phyloP scores from a whole-genome alignment of 352 stramenopile genomes.

The Pythium dissotocum region DNA sequence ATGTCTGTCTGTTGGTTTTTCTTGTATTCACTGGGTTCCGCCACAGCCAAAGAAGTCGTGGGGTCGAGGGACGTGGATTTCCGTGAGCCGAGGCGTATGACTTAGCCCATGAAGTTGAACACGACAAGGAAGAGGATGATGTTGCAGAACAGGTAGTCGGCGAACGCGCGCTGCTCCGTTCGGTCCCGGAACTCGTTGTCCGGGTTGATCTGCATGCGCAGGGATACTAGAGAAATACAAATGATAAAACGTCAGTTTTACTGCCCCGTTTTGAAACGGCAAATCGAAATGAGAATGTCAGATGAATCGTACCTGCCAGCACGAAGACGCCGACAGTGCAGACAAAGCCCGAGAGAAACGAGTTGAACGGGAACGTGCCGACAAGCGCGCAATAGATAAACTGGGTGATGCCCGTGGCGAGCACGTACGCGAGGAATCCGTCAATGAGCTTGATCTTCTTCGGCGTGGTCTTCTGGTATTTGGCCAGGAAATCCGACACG shows the following conservation, averaged over 20 bases:
- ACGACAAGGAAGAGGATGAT: constrained; percentile 92
- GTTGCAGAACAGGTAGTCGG: constrained; percentile 93
- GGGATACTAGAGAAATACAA: constrained; percentile 53
- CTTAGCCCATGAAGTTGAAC: constrained; percentile 93
- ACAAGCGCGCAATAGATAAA: constrained; percentile 92
- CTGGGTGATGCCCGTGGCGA: constrained; percentile 87
- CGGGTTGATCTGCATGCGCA: constrained; percentile 90
- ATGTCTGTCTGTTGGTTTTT: not conserved
- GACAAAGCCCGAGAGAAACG: constrained; percentile 90
- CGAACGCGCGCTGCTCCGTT: constrained; percentile 86
- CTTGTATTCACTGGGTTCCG: not conserved
- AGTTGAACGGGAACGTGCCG: constrained; percentile 92
- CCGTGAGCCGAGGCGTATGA: not conserved
- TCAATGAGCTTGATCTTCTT: constrained; percentile 92
- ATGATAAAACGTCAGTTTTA: not conserved
- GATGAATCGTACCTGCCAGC: constrained; percentile 61
- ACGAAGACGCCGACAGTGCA: constrained; percentile 91
- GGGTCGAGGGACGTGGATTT: not conserved
- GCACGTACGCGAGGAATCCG: constrained; percentile 88
- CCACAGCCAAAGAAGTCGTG: not conserved
- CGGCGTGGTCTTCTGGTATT: constrained; percentile 84
- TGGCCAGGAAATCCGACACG: constrained; percentile 58
- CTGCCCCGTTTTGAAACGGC: not conserved
- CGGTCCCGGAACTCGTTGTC: constrained; percentile 83
- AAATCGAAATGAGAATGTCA: constrained; percentile 1